Percentiles rank a stretch among this genome's conserved stretches.
Evolutionary conservation across 495 filamentous ascomycete genomes (phyloP).

Genomic region (Annulohypoxylon stygium): DNA sequence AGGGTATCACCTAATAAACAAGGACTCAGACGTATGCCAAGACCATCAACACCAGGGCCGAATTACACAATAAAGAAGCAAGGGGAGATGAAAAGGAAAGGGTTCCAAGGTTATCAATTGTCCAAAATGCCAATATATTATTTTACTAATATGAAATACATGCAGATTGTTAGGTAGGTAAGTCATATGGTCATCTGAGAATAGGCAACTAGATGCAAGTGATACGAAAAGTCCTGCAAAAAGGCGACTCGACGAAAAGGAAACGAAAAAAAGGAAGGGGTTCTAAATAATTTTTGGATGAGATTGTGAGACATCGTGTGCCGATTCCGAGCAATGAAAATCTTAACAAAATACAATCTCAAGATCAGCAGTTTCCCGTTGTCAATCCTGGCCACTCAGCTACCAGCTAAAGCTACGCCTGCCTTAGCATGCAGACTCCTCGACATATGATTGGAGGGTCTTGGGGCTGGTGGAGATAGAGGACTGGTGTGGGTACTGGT

Average conservation of each 20-base stretch:
- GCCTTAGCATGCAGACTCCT: slow-evolving; percentile 24
- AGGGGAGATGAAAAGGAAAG: neutral
- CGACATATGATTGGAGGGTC: slow-evolving; percentile 27
- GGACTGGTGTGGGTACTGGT: neutral
- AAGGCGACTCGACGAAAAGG: neutral
- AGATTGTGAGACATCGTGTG: slow-evolving; percentile 44
- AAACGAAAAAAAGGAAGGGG: slow-evolving; percentile 21
- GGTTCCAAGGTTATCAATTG: slow-evolving; percentile 10
- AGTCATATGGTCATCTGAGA: slow-evolving; percentile 13
- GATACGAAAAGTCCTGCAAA: neutral
- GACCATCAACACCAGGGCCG: slow-evolving; percentile 5
- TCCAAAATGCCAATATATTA: slow-evolving; percentile 24
- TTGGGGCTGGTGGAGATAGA: slow-evolving; percentile 18
- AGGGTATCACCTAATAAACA: slow-evolving; percentile 29
- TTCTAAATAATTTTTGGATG: slow-evolving; percentile 20
- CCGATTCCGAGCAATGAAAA: slow-evolving; percentile 46
- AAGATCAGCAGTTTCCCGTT: slow-evolving; percentile 47
- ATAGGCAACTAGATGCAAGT: neutral
- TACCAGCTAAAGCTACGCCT: slow-evolving; percentile 19
- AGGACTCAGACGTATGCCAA: slow-evolving; percentile 43
- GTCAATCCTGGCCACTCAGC: slow-evolving; percentile 29
- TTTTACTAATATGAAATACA: slow-evolving; percentile 37
- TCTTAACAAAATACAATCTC: slow-evolving; percentile 35
- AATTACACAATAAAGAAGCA: neutral
- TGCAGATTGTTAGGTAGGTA: neutral